Percentiles rank a stretch among this genome's conserved stretches.
phyloP scores from a whole-genome alignment of 768 basidiomycete genomes.

The Boletus reticuloceps region DNA sequence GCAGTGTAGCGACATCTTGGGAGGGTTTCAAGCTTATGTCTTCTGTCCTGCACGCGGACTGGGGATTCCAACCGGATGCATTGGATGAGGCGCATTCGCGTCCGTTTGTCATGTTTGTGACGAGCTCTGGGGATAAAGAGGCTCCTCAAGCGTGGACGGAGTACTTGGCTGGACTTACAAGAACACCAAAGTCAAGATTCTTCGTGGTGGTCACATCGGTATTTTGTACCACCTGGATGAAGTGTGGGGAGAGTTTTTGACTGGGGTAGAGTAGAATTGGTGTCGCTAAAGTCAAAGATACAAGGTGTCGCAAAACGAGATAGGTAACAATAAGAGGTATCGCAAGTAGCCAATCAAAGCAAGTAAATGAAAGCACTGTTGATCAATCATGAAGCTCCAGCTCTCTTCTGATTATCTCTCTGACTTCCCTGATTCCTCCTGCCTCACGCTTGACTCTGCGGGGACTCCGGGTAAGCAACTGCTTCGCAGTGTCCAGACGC shows the following conservation, averaged over 20 bases:
- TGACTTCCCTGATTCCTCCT: constrained; percentile 73
- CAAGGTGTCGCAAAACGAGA: constrained; percentile 18
- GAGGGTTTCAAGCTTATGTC: constrained; percentile 47
- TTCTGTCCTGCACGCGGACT: constrained; percentile 46
- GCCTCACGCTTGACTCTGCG: constrained; percentile 65
- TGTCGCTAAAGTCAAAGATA: constrained; percentile 5
- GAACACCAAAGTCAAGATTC: constrained; percentile 38
- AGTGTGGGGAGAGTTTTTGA: constrained; percentile 40
- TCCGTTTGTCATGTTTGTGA: constrained; percentile 45
- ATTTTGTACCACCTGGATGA: constrained; percentile 44
- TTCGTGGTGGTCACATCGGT: constrained; percentile 52
- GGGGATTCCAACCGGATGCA: constrained; percentile 44
- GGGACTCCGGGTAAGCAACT: constrained; percentile 68
- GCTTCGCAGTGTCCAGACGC: constrained; percentile 59
- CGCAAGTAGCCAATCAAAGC: constrained; percentile 13
- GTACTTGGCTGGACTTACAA: constrained; percentile 49
- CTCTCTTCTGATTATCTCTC: constrained; percentile 79
- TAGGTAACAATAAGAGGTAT: constrained; percentile 7
- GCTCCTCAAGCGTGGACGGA: constrained; percentile 42
- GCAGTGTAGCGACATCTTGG: constrained; percentile 51
- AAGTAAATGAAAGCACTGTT: constrained; percentile 30
- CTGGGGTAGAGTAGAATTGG: constrained; percentile 10
- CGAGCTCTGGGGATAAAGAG: constrained; percentile 42
- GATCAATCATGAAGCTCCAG: constrained; percentile 62
- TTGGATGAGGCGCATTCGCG: constrained; percentile 45